A percentile compares a stretch with the other conserved stretches of the same genome.
These are phyloP conservation scores for Phytophthora pini DNA, from an alignment of 352 stramenopile genomes.

Conservation along the genomic window DNA sequence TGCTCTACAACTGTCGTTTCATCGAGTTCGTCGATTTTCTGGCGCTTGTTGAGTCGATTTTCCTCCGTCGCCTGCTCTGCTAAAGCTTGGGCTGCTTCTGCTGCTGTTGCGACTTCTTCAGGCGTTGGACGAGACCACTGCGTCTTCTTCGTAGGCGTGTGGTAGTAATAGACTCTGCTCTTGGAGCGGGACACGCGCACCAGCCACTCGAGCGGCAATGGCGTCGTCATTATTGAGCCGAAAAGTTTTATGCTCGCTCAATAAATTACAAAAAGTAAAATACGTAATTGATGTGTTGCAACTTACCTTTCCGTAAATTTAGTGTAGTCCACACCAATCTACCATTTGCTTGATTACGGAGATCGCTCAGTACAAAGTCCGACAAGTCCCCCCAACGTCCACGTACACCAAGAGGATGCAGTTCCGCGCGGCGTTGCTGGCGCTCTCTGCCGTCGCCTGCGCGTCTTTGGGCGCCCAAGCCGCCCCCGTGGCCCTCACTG, in stretches of 20 bases:
- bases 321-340: conserved; percentile 5
- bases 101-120: conserved; percentile 8
- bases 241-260: not conserved
- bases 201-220: conserved; percentile 60
- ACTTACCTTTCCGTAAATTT: not conserved
- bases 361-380: conserved; percentile 17
- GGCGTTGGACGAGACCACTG: conserved; percentile 62
- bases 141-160: conserved; percentile 53
- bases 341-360: conserved; percentile 21
- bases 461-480: conserved; percentile 30
- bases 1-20: conserved; percentile 23
- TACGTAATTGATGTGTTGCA: not conserved
- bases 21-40: conserved; percentile 16
- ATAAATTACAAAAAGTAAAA: no score
- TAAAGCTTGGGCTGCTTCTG: not conserved
- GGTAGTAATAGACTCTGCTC: conserved; percentile 75
- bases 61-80: conserved; percentile 1
- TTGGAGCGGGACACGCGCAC: conserved; percentile 78
- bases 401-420: conserved; percentile 14
- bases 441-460: conserved; percentile 39
- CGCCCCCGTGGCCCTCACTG: conserved; percentile 43
- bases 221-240: conserved; percentile 8
- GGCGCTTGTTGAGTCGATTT: conserved; percentile 13
- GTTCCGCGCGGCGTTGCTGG: conserved; percentile 24
- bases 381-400: conserved; percentile 15